These are phyloP conservation scores for Chaetomium tenue DNA, from an alignment of 495 filamentous ascomycete genomes.

Conservation along the genomic window DNA sequence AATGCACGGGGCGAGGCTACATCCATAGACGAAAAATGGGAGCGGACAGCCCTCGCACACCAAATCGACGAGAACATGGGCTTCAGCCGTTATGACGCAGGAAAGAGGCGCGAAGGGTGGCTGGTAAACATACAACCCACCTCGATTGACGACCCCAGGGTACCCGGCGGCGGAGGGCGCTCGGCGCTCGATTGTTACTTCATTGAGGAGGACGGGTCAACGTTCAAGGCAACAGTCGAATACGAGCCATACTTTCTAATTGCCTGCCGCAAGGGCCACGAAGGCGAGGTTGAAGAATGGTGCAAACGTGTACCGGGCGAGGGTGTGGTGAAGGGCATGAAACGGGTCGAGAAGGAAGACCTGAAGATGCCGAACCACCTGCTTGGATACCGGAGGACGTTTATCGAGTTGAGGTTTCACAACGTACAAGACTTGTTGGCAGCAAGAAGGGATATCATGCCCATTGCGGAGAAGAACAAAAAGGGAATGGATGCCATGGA, in stretches of 20 bases:
- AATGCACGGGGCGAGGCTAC: slow-evolving; percentile 77
- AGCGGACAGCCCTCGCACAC: slow-evolving; percentile 78
- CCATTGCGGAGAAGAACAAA: slow-evolving; percentile 94
- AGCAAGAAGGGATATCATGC: slow-evolving; percentile 77
- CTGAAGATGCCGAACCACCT: slow-evolving; percentile 95
- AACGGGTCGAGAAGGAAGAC: slow-evolving; percentile 85
- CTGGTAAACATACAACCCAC: slow-evolving; percentile 93
- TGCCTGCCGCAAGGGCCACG: slow-evolving; percentile 80
- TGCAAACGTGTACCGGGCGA: slow-evolving; percentile 76
- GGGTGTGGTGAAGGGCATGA: slow-evolving; percentile 75
- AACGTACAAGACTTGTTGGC: slow-evolving; percentile 84
- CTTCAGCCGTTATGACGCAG: slow-evolving; percentile 88
- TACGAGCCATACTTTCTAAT: slow-evolving; percentile 97
- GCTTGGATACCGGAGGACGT: slow-evolving; percentile 81
- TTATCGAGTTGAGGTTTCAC: slow-evolving; percentile 78
- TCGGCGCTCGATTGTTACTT: slow-evolving; percentile 97
- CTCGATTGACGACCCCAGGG: slow-evolving; percentile 76
- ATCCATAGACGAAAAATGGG: slow-evolving; percentile 78
- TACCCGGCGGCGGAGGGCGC: slow-evolving; percentile 69
- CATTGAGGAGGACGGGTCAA: slow-evolving; percentile 85
- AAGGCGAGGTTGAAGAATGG: slow-evolving; percentile 96
- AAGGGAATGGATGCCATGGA: slow-evolving; percentile 94
- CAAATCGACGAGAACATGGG: slow-evolving; percentile 92
- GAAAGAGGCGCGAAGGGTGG: slow-evolving; percentile 84
- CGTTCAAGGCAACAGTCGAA: slow-evolving; percentile 94